Conservation (phyloP, 2,329 filamentous ascomycete species). For the Hypoxylon sp. region DNA sequence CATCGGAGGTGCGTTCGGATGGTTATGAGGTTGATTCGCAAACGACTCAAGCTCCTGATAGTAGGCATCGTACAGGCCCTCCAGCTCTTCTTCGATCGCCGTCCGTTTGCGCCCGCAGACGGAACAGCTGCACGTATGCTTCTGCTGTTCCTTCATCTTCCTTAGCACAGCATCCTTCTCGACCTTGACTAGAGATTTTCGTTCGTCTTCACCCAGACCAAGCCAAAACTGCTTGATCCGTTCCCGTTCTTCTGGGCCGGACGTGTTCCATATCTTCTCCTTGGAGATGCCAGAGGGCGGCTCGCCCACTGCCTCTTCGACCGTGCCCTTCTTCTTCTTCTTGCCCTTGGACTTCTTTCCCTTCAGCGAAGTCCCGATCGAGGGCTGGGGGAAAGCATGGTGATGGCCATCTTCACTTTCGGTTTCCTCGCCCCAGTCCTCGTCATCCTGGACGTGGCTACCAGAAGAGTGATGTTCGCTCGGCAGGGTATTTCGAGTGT, state of each 20-base stretch:
- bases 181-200: constrained; percentile 94
- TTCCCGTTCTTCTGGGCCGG: constrained; percentile 90
- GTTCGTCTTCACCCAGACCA: constrained; percentile 89
- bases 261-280: constrained; percentile 97
- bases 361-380: constrained; percentile 51
- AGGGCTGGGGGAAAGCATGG: constrained; percentile 51
- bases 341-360: constrained; percentile 73
- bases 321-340: constrained; percentile 63
- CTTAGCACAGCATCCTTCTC: constrained; percentile 97
- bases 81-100: constrained; percentile 96
- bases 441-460: constrained; percentile 51
- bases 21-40: constrained; percentile 76
- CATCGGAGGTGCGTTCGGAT: constrained; percentile 74
- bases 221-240: constrained; percentile 99
- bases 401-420: constrained; percentile 64
- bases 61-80: constrained; percentile 97
- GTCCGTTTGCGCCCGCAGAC: constrained; percentile 96
- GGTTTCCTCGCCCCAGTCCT: constrained; percentile 62
- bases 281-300: constrained; percentile 62
- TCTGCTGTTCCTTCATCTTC: constrained; percentile 99
- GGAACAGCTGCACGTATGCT: constrained; percentile 97
- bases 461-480: constrained; percentile 17
- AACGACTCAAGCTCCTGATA: constrained; percentile 98
- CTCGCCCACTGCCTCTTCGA: constrained; percentile 34
- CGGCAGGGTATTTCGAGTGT: constrained; percentile 16